These are phyloP conservation scores for Xylariaceae sp. DNA, from an alignment of 2,329 filamentous ascomycete species.

Conservation along the genomic window DNA sequence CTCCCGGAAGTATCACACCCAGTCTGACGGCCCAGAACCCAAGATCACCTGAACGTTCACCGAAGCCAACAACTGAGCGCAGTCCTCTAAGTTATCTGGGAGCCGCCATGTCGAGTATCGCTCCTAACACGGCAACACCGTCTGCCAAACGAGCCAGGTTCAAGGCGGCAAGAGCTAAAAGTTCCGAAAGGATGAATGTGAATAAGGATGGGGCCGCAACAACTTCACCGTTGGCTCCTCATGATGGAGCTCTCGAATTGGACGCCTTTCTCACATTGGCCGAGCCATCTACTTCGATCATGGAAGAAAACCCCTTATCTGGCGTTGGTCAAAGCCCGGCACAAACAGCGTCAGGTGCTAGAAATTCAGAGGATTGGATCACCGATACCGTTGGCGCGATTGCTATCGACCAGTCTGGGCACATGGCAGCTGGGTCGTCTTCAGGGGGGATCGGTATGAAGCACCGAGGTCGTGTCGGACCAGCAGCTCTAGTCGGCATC, in stretches of 20 bases:
- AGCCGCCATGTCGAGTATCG: slow-evolving; percentile 1
- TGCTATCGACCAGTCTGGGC: slow-evolving; percentile 78
- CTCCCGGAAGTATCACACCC: slow-evolving; percentile 34
- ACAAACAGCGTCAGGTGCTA: neutral
- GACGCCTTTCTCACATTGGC: neutral
- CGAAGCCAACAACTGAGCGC: slow-evolving; percentile 17
- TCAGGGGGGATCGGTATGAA: slow-evolving; percentile 99
- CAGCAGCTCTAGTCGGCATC: slow-evolving; percentile 87
- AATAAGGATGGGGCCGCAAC: neutral
- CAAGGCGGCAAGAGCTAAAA: slow-evolving; percentile 4
- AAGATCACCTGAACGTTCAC: slow-evolving; percentile 11
- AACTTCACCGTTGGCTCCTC: slow-evolving; percentile 1
- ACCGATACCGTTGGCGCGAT: slow-evolving; percentile 96
- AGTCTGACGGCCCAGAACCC: slow-evolving; percentile 9
- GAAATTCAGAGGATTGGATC: slow-evolving; percentile 54
- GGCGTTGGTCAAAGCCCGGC: no score
- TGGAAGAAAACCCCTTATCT: neutral
- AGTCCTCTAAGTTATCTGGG: slow-evolving; percentile 24
- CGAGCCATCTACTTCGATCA: neutral
- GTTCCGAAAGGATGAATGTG: neutral
- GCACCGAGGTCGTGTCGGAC: slow-evolving; percentile 83
- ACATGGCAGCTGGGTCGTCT: slow-evolving; percentile 90
- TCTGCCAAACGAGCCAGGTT: slow-evolving; percentile 14
- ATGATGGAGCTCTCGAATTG: slow-evolving; percentile 14
- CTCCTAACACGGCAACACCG: neutral